Evolutionary conservation across 1,284 basidiomycete species (phyloP), one percentile per base, ranked within the genome.

Genomic region (Ceratobasidium sp.): DNA sequence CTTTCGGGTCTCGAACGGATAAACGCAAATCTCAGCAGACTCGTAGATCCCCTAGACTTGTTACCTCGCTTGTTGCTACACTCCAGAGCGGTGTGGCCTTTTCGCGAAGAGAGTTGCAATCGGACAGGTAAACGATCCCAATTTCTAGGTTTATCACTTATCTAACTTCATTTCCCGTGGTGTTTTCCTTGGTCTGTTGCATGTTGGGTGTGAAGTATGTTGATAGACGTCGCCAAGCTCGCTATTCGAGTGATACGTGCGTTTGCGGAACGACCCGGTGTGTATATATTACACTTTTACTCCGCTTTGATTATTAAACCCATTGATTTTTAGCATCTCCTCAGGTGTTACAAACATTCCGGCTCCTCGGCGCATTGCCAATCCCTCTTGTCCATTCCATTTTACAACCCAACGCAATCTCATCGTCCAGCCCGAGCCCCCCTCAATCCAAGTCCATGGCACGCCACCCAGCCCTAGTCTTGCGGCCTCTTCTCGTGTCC

Each of bases 401-500:
- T 10, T 57, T 54, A 28, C 62, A 26, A 42, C 50, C 61, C 13
- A 13, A 75, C 50, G 4, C 33, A 40, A 28, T 48, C 73, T 13
- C 75, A 28, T 23, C 57, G 28, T n/a, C 73, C 78, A 33, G 23
- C 42, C 20, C 42, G 56, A 59, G 56, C 17, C 56, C 68, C 6
- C 28, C 48, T 75, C 56, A 40, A 59, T 50, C 75, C 66, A 79
- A 50, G 9, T 26, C 44, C 64, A 65, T 17, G 81, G 71, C 82
- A 77, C 64, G 54, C 86, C 86, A 42, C 85, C 88, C 77, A 81
- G 90, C 65, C 82, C 85, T 42, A 7, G 82, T 84, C 77, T 89
- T 94, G 68, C 89, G 90, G 9, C 85, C 87, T 68, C 85, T 92
- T 17, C 84, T 94, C 23, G 85, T 84, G 0, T 92, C 91, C 0